These are phyloP conservation scores for Leishmania aethiopica DNA, from an alignment of 208 protist genomes.

Conservation along the genomic window DNA sequence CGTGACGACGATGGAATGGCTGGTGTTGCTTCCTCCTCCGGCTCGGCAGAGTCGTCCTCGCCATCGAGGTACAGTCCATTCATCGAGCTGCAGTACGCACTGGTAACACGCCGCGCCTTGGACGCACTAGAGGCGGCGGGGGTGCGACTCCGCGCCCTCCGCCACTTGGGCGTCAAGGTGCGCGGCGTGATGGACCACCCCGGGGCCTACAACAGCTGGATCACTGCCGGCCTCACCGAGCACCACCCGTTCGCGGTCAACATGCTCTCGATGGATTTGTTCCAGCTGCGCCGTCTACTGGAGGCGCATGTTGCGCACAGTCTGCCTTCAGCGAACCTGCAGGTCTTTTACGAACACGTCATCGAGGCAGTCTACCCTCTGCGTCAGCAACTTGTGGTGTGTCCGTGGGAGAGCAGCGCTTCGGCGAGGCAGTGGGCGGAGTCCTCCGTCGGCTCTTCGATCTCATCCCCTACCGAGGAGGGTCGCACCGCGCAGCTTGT, in stretches of 20 bases:
- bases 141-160: constrained; percentile 49
- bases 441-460: not conserved
- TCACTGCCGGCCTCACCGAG: constrained; percentile 79
- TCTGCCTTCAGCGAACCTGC: constrained; percentile 57
- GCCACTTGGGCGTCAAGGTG: constrained; percentile 62
- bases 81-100: constrained; percentile 70
- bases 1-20: not conserved
- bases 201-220: constrained; percentile 83
- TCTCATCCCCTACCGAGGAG: not conserved
- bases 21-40: not conserved
- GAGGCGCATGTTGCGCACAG: constrained; percentile 50
- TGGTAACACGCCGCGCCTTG: constrained; percentile 75
- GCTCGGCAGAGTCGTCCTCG: not conserved
- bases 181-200: constrained; percentile 86
- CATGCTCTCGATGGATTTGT: constrained; percentile 81
- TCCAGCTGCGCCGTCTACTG: constrained; percentile 59
- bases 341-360: constrained; percentile 82
- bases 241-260: constrained; percentile 84
- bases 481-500: constrained; percentile 18
- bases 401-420: constrained; percentile 46
- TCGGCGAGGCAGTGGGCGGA: constrained; percentile 8
- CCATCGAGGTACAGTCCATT: constrained; percentile 43
- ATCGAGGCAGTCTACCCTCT: constrained; percentile 85
- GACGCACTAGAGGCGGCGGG: constrained; percentile 80
- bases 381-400: constrained; percentile 73